Evolutionary conservation across 2,329 filamentous ascomycete genomes (phyloP).

Genomic region (Cordyceps sp.): DNA sequence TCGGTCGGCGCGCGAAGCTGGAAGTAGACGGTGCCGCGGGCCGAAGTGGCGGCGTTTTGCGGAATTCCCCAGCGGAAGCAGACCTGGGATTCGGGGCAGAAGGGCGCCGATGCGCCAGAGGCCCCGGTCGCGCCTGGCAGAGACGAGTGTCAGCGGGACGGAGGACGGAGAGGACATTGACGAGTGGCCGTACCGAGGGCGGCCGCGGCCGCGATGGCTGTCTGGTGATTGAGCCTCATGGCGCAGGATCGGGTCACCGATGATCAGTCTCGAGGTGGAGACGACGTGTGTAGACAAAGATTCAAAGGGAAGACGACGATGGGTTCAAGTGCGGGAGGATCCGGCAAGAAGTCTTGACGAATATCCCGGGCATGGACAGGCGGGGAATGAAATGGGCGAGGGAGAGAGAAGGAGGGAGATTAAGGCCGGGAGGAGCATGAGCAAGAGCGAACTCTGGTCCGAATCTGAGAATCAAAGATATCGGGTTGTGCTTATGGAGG

Average conservation of each 20-base stretch:
- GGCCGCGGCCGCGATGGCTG: constrained; percentile 2
- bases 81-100: constrained; percentile 26
- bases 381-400: too few species aligned
- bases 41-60: constrained; percentile 24
- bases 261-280: too few species aligned
- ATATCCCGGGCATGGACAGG: too few species aligned
- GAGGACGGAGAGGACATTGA: background rate
- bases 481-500: too few species aligned
- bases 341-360: too few species aligned
- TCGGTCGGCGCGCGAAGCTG: constrained; percentile 37
- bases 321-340: too few species aligned
- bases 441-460: too few species aligned
- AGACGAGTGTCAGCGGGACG: background rate
- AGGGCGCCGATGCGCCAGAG: constrained; percentile 12
- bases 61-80: constrained; percentile 43
- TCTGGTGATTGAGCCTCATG: background rate
- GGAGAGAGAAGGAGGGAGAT: too few species aligned
- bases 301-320: background rate
- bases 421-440: too few species aligned
- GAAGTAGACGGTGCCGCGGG: constrained; percentile 40
- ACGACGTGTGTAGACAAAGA: background rate
- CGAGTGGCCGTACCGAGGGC: constrained; percentile 6
- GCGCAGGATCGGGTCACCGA: background rate
- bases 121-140: constrained; percentile 7
- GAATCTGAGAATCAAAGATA: too few species aligned